Conservation (phyloP, 805 yeast genomes). For the Hanseniaspora lindneri region DNA sequence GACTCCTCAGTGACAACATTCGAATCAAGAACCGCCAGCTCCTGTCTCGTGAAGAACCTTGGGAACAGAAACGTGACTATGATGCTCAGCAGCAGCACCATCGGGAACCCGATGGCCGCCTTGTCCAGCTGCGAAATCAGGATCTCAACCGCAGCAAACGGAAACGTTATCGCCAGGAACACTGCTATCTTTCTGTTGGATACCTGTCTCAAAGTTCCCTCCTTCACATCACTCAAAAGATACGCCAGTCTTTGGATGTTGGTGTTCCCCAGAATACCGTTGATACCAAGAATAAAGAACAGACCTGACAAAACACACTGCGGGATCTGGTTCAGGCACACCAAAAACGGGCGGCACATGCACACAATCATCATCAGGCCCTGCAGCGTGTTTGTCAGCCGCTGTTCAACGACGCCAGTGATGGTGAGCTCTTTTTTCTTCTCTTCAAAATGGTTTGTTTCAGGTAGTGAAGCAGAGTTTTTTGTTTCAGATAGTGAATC, state of each 20-base stretch:
- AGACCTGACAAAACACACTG: conserved; percentile 88
- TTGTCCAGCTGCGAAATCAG: conserved; percentile 64
- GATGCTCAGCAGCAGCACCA: conserved; percentile 57
- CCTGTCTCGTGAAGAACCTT: conserved; percentile 46
- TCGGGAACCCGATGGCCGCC: conserved; percentile 93
- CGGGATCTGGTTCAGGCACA: conserved; percentile 73
- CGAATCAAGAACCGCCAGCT: conserved; percentile 53
- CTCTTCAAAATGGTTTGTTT: no score
- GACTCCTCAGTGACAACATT: conserved; percentile 48
- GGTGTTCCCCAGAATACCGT: conserved; percentile 58
- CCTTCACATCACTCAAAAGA: conserved; percentile 46
- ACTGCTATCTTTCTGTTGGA: conserved; percentile 34
- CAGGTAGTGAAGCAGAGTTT: no score
- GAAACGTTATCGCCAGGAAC: conserved; percentile 46
- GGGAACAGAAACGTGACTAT: conserved; percentile 55
- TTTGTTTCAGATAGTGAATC: no score
- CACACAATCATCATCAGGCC: conserved; percentile 74
- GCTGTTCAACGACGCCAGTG: conserved; percentile 68
- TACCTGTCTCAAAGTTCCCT: conserved; percentile 29
- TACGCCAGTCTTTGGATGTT: conserved; percentile 52
- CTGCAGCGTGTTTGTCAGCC: conserved; percentile 73
- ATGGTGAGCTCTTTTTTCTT: conserved; percentile 22
- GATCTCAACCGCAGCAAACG: conserved; percentile 69
- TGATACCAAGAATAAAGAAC: conserved; percentile 84
- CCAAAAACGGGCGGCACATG: conserved; percentile 79